Evolutionary conservation across 139 green algal genomes (phyloP).

Genomic region (Tetratostichococcus sp.): DNA sequence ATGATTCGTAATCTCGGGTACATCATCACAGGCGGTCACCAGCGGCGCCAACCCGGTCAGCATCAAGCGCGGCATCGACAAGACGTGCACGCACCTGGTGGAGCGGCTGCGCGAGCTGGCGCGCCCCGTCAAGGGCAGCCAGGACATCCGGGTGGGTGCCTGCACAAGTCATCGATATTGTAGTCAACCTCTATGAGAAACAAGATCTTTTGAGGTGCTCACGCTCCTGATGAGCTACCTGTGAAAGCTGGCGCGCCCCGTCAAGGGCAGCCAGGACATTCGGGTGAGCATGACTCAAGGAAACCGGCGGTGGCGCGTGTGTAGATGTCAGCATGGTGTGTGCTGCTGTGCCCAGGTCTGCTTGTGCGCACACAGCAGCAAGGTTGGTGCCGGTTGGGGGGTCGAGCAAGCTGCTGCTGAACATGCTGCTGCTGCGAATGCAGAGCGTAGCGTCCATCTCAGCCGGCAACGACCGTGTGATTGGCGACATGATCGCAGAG

Average conservation of each 20-base stretch:
- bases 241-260: conserved; percentile 69
- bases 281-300: too few species aligned
- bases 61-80: conserved; percentile 97
- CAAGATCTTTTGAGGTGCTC: too few species aligned
- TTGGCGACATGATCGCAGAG: conserved; percentile 83
- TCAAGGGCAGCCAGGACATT: conserved; percentile 91
- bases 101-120: conserved; percentile 76
- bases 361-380: too few species aligned
- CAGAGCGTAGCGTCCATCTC: conserved; percentile 72
- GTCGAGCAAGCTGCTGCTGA: too few species aligned
- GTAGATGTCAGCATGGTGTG: too few species aligned
- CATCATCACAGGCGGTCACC: conserved; percentile 78
- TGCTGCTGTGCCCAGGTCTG: background rate
- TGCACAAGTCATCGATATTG: background rate
- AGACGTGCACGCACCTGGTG: conserved; percentile 82
- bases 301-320: too few species aligned
- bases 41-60: conserved; percentile 90
- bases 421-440: background rate
- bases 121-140: conserved; percentile 76
- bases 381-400: too few species aligned
- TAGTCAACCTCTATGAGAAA: too few species aligned
- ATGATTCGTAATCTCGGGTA: too few species aligned
- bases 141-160: conserved; percentile 84
- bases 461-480: conserved; percentile 75
- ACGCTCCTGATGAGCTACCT: conserved; percentile 80